Percentiles rank a stretch among this genome's conserved stretches.
These are phyloP conservation scores for Coemansia sp. DNA, from an alignment of 192 early-diverging fungal genomes.

Conservation along the genomic window DNA sequence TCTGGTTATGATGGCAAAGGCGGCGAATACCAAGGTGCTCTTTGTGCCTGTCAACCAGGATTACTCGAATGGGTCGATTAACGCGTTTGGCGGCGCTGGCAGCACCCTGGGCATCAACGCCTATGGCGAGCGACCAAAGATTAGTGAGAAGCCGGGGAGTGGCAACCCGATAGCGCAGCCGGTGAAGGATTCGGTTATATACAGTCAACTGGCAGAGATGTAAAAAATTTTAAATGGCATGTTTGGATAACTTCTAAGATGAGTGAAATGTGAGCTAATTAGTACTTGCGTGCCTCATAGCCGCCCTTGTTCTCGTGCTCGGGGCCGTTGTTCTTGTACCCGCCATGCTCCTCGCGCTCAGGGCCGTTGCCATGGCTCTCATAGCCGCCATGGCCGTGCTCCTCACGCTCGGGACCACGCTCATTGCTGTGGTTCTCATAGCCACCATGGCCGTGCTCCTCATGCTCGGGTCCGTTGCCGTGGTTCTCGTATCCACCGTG, in stretches of 20 bases:
- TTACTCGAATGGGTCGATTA: slow-evolving; percentile 46
- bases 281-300: slow-evolving; percentile 4
- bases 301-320: slow-evolving; percentile 1
- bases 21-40: slow-evolving; percentile 68
- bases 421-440: slow-evolving; percentile 8
- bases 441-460: not conserved
- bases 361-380: slow-evolving; percentile 19
- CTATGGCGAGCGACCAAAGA: not conserved
- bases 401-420: not conserved
- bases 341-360: slow-evolving; percentile 4
- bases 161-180: slow-evolving; percentile 26
- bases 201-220: slow-evolving; percentile 30
- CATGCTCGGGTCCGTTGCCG: slow-evolving; percentile 4
- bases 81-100: slow-evolving; percentile 50
- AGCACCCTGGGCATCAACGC: slow-evolving; percentile 35
- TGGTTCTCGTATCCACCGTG: slow-evolving; percentile 1
- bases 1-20: slow-evolving; percentile 71
- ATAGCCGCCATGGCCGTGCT: not conserved
- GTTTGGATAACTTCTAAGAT: not conserved
- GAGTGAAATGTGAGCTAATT: not conserved
- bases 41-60: slow-evolving; percentile 64
- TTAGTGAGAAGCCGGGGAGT: not conserved
- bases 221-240: slow-evolving; percentile 6
- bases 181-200: slow-evolving; percentile 30
- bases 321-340: not conserved